Evolutionary conservation across 306 rosid species (phyloP), one percentile per base, ranked within the genome.

Genomic region (Ochetophila trinervis): DNA sequence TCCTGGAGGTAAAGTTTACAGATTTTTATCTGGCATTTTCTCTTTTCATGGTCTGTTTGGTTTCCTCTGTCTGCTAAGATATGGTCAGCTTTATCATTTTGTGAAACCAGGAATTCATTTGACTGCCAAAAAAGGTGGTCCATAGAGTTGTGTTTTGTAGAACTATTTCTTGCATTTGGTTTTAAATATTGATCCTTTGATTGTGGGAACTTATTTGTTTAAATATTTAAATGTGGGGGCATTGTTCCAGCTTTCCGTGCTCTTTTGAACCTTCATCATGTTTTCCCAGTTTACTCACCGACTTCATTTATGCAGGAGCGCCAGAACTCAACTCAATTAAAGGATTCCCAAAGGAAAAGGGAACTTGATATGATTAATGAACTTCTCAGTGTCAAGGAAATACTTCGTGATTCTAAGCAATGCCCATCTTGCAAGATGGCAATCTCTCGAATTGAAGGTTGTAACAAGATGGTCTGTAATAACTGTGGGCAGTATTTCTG

Each of bases 381-480:
- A 64, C 74, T 92, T 80, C 88, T 87, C 58, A 89, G 92, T 61
- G 51, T 80, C 73, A 89, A 67, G 77, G 92, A 69, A 86, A 78
- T 89, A 65, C 89, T 74, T 52, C 87, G 89, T 0, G 86, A 87
- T 83, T 86, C 95, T 59, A 89, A 92, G 84, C 81, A 76, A 42
- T 92, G 96, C 73, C 98, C 98, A 13, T 82, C 82, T 49, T 92
- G 98, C 81, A 74, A 80, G 65, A 85, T 85, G 82, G 96, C 96
- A 27, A 92, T 92, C 76, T 87, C 91, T 35, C 82, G 81, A 74
- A 80, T 74, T 22, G 96, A 76, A 55, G 98, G 96, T 60, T 92
- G 98, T 78, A 92, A 92, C 84, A 92, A 92, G 83, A 92, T 85
- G 96, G 83, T 73, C 67, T 92, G 98, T 54, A 40, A 79, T 30